Evolutionary conservation across 176 grass and related monocot species (phyloP).

Genomic region (Thinopyrum elongatum): DNA sequence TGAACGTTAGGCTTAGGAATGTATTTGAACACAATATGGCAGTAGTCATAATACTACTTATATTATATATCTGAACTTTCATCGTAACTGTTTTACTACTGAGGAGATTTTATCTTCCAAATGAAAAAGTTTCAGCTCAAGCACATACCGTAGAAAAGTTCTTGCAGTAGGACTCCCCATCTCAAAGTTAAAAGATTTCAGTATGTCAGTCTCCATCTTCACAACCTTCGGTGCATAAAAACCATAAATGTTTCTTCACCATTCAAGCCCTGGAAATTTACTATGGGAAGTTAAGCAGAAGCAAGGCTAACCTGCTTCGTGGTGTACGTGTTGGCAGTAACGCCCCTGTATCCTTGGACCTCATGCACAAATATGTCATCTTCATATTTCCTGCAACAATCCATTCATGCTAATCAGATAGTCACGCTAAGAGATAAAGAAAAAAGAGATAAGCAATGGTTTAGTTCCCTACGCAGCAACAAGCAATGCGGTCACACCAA

Average conservation of each 20-base stretch:
- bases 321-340: slow-evolving; percentile 44
- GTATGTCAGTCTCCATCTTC: slow-evolving; percentile 49
- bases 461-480: slow-evolving; percentile 47
- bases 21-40: not conserved
- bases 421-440: not conserved
- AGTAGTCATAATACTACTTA: not conserved
- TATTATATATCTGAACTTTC: no score
- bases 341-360: slow-evolving; percentile 8
- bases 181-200: slow-evolving; percentile 43
- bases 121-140: not conserved
- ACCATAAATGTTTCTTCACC: not conserved
- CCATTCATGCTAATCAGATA: slow-evolving; percentile 2
- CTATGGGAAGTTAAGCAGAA: not conserved
- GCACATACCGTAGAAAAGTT: slow-evolving; percentile 49
- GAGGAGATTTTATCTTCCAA: not conserved
- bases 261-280: not conserved
- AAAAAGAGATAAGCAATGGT: not conserved
- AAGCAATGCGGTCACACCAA: slow-evolving; percentile 42
- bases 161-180: slow-evolving; percentile 48
- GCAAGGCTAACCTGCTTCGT: slow-evolving; percentile 36
- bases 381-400: slow-evolving; percentile 58
- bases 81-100: not conserved
- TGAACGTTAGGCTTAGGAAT: not conserved
- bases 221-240: slow-evolving; percentile 40
- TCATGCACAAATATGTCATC: slow-evolving; percentile 19